Conservation (phyloP, 768 basidiomycete species). For the Podaxis sp. region DNA sequence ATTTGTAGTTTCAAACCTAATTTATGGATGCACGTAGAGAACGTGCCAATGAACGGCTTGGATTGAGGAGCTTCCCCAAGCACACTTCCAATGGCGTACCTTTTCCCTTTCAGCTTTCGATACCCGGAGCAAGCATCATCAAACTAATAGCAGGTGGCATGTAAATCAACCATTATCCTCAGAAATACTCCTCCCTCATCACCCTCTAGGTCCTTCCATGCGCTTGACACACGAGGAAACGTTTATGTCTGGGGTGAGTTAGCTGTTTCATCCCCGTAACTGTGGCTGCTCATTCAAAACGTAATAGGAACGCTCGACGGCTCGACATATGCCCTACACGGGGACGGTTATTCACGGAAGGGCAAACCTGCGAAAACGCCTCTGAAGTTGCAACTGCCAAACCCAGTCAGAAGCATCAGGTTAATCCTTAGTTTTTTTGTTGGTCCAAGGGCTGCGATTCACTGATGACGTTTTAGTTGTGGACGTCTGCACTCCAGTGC, state of each 20-base stretch:
- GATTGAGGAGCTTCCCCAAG: slow-evolving; percentile 35
- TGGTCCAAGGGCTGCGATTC: neutral
- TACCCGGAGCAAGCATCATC: slow-evolving; percentile 63
- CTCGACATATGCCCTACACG: slow-evolving; percentile 28
- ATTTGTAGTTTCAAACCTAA: neutral
- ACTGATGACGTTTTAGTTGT: slow-evolving; percentile 42
- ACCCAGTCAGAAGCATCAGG: slow-evolving; percentile 63
- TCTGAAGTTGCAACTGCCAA: slow-evolving; percentile 53
- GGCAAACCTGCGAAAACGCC: slow-evolving; percentile 49
- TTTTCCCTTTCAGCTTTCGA: slow-evolving; percentile 56
- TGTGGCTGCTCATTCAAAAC: neutral
- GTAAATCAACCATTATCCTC: slow-evolving; percentile 34
- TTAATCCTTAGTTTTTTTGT: slow-evolving; percentile 21
- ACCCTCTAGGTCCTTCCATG: slow-evolving; percentile 73
- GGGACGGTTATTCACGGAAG: slow-evolving; percentile 54
- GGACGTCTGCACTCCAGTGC: slow-evolving; percentile 71
- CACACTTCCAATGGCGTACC: slow-evolving; percentile 41
- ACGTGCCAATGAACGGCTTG: slow-evolving; percentile 59
- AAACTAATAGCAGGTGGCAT: slow-evolving; percentile 78
- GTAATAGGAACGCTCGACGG: slow-evolving; percentile 59
- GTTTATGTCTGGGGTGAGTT: slow-evolving; percentile 78
- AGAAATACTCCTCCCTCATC: slow-evolving; percentile 3
- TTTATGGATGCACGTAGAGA: slow-evolving; percentile 37
- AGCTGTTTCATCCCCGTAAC: neutral
- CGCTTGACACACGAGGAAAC: slow-evolving; percentile 68